Percentiles rank a stretch among this genome's conserved stretches.
Evolutionary conservation across 2,329 filamentous ascomycete genomes (phyloP).

Genomic region (Arthrobotrys iridis): DNA sequence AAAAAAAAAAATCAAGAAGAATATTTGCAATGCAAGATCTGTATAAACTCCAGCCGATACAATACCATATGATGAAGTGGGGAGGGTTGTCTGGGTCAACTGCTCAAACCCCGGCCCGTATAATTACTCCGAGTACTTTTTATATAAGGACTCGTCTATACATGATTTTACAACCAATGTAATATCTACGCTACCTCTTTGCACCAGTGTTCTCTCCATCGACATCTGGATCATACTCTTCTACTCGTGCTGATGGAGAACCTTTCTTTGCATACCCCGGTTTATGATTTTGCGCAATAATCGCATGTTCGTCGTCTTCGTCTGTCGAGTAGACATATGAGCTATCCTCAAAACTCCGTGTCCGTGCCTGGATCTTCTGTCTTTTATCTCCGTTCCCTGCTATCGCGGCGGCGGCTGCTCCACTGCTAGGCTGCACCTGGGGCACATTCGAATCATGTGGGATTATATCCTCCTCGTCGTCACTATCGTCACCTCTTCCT

Average conservation of each 20-base stretch:
- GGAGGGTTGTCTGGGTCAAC: background rate
- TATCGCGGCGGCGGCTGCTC: conserved; percentile 12
- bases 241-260: background rate
- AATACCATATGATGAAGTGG: conserved; percentile 15
- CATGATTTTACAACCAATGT: background rate
- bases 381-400: background rate
- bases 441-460: conserved; percentile 32
- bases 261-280: background rate
- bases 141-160: background rate
- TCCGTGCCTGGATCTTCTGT: conserved; percentile 16
- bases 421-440: conserved; percentile 39
- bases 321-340: conserved; percentile 50
- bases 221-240: conserved; percentile 47
- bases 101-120: background rate
- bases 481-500: background rate
- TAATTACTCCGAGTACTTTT: background rate
- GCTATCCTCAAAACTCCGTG: conserved; percentile 44
- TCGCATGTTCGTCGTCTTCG: conserved; percentile 42
- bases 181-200: conserved; percentile 8
- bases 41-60: conserved; percentile 24
- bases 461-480: conserved; percentile 7
- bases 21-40: conserved; percentile 14
- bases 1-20: background rate
- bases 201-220: conserved; percentile 30
- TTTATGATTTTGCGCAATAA: conserved; percentile 33